A percentile compares a stretch with the other conserved stretches of the same genome.
Evolutionary conservation across 1,139 yeast genomes (phyloP).

Genomic region (Magnusiomyces suaveolens): DNA sequence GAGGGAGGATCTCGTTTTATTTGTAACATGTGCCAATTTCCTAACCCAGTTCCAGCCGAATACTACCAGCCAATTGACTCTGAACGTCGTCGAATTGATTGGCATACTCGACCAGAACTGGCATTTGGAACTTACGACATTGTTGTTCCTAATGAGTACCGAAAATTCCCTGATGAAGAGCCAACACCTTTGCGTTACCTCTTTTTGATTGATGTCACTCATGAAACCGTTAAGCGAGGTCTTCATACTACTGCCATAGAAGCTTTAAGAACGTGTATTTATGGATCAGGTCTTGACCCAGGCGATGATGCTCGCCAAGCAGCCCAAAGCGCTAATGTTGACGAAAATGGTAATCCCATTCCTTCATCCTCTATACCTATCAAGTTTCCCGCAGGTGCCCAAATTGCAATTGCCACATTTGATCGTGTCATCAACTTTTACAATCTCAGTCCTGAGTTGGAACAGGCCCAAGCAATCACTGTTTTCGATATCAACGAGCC

Average conservation of each 20-base stretch:
- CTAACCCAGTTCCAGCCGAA: constrained; percentile 59
- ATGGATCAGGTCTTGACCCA: constrained; percentile 22
- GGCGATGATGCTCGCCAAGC: constrained; percentile 17
- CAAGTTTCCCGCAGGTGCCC: constrained; percentile 37
- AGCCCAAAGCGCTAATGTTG: constrained; percentile 14
- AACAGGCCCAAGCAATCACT: constrained; percentile 55
- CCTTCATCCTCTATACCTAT: constrained; percentile 17
- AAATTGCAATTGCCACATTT: constrained; percentile 64
- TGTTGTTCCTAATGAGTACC: constrained; percentile 64
- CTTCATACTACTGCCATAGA: constrained; percentile 62
- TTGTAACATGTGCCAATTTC: constrained; percentile 83
- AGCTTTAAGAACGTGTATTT: constrained; percentile 56
- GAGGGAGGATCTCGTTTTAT: constrained; percentile 54
- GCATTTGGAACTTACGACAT: constrained; percentile 80
- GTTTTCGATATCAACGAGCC: constrained; percentile 71
- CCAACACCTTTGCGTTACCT: constrained; percentile 56
- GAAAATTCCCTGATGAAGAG: constrained; percentile 39
- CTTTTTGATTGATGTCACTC: constrained; percentile 67
- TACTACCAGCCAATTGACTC: constrained; percentile 57
- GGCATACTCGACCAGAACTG: constrained; percentile 61
- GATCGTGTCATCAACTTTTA: constrained; percentile 68
- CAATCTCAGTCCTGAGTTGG: constrained; percentile 49
- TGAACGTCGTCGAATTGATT: constrained; percentile 54
- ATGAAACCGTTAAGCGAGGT: constrained; percentile 52
- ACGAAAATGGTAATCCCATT: constrained; percentile 22